Base-by-base conservation (phyloP, 2,329 filamentous ascomycete genomes). In the Biscogniauxia marginata region DNA sequence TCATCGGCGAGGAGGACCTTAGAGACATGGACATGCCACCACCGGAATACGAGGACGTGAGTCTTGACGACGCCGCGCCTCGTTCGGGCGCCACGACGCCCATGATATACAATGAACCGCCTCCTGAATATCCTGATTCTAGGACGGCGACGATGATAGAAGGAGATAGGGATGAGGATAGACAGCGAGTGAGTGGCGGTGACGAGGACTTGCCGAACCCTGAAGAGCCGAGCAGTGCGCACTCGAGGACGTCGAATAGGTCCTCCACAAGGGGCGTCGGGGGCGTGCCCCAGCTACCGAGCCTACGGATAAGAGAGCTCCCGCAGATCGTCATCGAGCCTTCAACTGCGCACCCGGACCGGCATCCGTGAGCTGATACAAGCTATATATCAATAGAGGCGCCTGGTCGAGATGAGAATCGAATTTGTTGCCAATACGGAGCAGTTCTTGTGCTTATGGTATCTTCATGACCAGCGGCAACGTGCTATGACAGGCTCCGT, bases 311-410 rank as follows among this genome's bases (percentile, higher is more conserved):
- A 25, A 65, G 69, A 18, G 67, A 67, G 23, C 69, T 86, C 22
- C 84, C 84, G 3, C 78, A 80, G 61, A 87, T 87, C 65, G 78
- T 85, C 22, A 79, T 85, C 49, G 80, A 86, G 64, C 80, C 80
- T n/a, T 80, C 77, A 21, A 77, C 73, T 44, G 73, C 74, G 4
- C 66, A 66, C 50, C 71, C 74, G 0, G 56, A 25, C n/a, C 47
- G 60, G 54, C 60, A 61, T 54, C 46, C 39, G 25, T 22, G 30
- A 39, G 30, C 9, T 39, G 30, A 39, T 39, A 39, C n/a, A 39
- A 39, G 30, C 30, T 4, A n/a, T 39, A 39, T 9, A 6, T 2
- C 6, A 9, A 39, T 16, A 3, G 5, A 16, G 13, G 30, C 6
- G 13, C 13, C 9, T 16, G n/a, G 4, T 2, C 30, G 9, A 16